Percentiles rank a stretch among this genome's conserved stretches.
Evolutionary conservation across 2,329 filamentous ascomycete species (phyloP).

Genomic region (Cladophialophora exuberans): DNA sequence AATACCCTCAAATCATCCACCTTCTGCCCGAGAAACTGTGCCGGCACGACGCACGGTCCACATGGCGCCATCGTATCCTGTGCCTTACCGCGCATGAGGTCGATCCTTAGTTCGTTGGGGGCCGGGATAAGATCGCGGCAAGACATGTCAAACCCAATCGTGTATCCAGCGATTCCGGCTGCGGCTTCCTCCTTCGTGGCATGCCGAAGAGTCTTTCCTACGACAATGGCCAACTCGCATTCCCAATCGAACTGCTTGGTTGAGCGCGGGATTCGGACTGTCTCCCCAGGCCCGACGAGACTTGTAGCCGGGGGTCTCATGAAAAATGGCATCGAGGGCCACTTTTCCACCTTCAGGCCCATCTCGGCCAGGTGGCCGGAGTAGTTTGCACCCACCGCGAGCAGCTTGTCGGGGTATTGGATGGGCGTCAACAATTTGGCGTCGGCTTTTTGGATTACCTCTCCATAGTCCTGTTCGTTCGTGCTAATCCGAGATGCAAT

Average conservation of each 20-base stretch:
- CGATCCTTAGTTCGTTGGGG: neutral
- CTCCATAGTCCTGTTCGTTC: neutral
- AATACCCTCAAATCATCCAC: neutral
- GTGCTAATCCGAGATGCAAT: neutral
- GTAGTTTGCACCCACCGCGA: slow-evolving; percentile 14
- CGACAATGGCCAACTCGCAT: slow-evolving; percentile 7
- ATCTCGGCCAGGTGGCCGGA: slow-evolving; percentile 12
- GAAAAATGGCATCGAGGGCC: slow-evolving; percentile 76
- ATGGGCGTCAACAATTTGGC: slow-evolving; percentile 7
- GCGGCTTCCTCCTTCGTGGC: neutral
- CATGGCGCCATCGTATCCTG: slow-evolving; percentile 11
- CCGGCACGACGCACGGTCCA: slow-evolving; percentile 5
- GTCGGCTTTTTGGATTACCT: neutral
- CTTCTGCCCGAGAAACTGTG: slow-evolving; percentile 1
- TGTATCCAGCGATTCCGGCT: neutral
- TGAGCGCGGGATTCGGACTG: neutral
- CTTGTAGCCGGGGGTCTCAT: slow-evolving; percentile 38
- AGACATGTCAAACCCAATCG: slow-evolving; percentile 5
- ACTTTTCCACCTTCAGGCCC: slow-evolving; percentile 75
- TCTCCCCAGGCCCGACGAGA: slow-evolving; percentile 10
- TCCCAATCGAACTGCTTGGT: slow-evolving; percentile 18
- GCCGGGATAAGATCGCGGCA: slow-evolving; percentile 6
- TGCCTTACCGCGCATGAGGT: slow-evolving; percentile 8
- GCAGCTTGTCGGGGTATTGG: slow-evolving; percentile 6
- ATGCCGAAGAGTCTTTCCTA: slow-evolving; percentile 4